A percentile compares a stretch with the other conserved stretches of the same genome.
These are phyloP conservation scores for Anisodus acutangulus DNA, from an alignment of 257 asterid species.

Conservation along the genomic window DNA sequence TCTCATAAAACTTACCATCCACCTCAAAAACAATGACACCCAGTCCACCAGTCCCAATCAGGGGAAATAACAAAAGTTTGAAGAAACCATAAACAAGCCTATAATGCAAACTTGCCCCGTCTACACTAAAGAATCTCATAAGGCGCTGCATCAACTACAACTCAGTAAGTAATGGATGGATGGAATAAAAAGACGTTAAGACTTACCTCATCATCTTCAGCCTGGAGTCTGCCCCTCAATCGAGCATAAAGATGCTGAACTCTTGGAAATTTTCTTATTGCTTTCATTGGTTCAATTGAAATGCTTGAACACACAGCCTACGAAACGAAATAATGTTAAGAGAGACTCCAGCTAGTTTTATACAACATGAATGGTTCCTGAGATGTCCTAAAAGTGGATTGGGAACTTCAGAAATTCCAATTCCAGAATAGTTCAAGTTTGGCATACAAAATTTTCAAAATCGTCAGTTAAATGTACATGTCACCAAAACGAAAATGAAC, in stretches of 20 bases:
- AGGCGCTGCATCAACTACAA: neutral
- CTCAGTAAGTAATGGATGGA: constrained; percentile 18
- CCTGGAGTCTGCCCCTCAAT: constrained; percentile 64
- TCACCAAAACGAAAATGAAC: neutral
- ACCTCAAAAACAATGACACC: constrained; percentile 3
- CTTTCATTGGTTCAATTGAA: constrained; percentile 73
- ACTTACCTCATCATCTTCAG: constrained; percentile 86
- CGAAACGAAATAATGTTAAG: constrained; percentile 30
- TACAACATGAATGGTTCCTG: constrained; percentile 21
- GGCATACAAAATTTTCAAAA: neutral
- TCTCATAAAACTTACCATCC: constrained; percentile 6
- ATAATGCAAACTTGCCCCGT: neutral
- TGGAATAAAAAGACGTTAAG: constrained; percentile 18
- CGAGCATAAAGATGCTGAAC: constrained; percentile 95
- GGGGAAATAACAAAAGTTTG: constrained; percentile 2
- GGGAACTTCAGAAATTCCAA: neutral
- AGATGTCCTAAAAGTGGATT: neutral
- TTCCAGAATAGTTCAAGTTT: neutral
- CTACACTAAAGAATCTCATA: neutral
- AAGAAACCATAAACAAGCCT: constrained; percentile 66
- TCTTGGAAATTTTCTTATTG: constrained; percentile 77
- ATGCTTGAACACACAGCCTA: constrained; percentile 74
- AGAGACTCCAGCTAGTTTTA: constrained; percentile 18
- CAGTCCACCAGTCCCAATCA: neutral
- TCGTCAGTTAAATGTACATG: neutral